Evolutionary conservation across 148 eudicot genomes (phyloP), one percentile per base, ranked within the genome.

Genomic region (Silene conica): DNA sequence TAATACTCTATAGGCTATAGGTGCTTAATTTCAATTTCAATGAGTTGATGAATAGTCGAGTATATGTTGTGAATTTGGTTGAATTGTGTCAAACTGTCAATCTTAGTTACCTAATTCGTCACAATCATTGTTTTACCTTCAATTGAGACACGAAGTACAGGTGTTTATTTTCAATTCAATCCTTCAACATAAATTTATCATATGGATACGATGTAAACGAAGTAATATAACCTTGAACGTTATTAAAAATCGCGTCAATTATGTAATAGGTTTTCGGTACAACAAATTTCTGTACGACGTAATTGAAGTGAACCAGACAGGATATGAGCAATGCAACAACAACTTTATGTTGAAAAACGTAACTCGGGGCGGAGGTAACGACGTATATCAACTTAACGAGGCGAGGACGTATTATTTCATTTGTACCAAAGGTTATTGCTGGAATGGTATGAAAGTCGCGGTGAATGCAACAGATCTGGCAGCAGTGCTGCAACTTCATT

Each of bases 341-440:
- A 62, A 80, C 48, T 23, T 72, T 45, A 83, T 82, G 82, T 82
- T 87, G 34, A 48, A 59, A 13, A 89, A 89, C 75, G 69, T 87
- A 13, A 89, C 90, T 0, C 73, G 43, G 65, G 90, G 90, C 0
- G 71, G 34, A 0, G 91, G 93, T 1, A 72, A 87, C 8, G 92
- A 89, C 7, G 85, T 86, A 68, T 83, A 69, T 50, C 43, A 87
- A 26, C 81, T 85, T 56, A 85, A 72, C 0, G 79, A 87, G 48
- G 73, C 87, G 0, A 77, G 61, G 63, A 72, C 87, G 12, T 89
- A 85, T 60, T 89, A 85, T 76, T 89, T 89, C 78, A 82, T 87
- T 20, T 82, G 89, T 59, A 79, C 90, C 72, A 87, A 84, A 57
- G 93, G 90, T 0, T 85, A 80, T 48, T 89, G 93, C 58, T 85